Percentiles rank a stretch among this genome's conserved stretches.
phyloP scores from a whole-genome alignment of 2,329 filamentous ascomycete species.

The Pseudocercospora pini-densiflorae region DNA sequence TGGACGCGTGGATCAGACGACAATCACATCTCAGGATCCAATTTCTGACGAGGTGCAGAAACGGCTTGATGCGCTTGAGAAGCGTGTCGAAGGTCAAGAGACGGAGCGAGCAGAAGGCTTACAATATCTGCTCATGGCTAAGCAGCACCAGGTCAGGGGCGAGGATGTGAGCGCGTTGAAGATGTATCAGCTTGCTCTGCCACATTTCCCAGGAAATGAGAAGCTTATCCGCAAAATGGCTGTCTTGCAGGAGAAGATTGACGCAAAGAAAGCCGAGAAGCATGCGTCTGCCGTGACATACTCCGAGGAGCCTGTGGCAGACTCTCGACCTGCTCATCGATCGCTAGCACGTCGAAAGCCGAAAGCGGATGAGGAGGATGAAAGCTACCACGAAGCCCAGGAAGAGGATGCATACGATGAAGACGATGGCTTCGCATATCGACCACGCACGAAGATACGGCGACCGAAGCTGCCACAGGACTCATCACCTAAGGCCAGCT shows the following conservation, averaged over 20 bases:
- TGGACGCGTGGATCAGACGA: slow-evolving; percentile 59
- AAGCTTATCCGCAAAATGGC: slow-evolving; percentile 68
- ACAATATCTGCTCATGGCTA: slow-evolving; percentile 84
- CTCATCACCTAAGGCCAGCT: slow-evolving; percentile 7
- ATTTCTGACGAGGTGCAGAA: slow-evolving; percentile 79
- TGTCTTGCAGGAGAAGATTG: slow-evolving; percentile 57
- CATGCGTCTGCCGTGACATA: slow-evolving; percentile 9
- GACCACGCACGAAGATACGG: slow-evolving; percentile 46
- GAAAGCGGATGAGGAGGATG: slow-evolving; percentile 41
- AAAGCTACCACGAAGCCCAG: slow-evolving; percentile 47
- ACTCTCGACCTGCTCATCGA: slow-evolving; percentile 5
- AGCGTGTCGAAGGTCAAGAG: slow-evolving; percentile 72
- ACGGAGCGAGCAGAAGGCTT: slow-evolving; percentile 85
- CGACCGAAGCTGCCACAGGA: slow-evolving; percentile 26
- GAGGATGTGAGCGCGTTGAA: slow-evolving; percentile 77
- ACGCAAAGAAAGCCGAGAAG: slow-evolving; percentile 43
- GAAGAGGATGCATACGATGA: slow-evolving; percentile 42
- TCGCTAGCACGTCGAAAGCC: slow-evolving; percentile 16
- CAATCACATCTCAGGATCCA: slow-evolving; percentile 23
- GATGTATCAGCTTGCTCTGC: slow-evolving; percentile 84
- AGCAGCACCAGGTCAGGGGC: slow-evolving; percentile 84
- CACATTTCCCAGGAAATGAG: slow-evolving; percentile 83
- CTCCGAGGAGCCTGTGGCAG: slow-evolving; percentile 14
- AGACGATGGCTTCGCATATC: slow-evolving; percentile 44
- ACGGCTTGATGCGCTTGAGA: slow-evolving; percentile 81